Conservation (phyloP, 129 eudicot genomes). For the Daucus carota region DNA sequence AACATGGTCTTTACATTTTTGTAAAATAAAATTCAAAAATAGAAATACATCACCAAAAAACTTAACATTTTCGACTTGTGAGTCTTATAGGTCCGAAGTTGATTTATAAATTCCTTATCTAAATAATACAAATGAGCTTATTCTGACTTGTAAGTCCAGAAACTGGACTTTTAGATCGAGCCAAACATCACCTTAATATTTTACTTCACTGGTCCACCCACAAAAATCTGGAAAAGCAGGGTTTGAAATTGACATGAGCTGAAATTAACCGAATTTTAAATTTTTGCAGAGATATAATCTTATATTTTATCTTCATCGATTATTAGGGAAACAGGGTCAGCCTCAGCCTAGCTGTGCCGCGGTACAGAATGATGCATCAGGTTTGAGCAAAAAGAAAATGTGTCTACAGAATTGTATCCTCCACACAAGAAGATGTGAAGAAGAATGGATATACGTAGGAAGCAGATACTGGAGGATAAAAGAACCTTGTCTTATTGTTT, state of each 20-base stretch:
- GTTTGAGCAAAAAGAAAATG: background rate
- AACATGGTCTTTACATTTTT: too few species aligned
- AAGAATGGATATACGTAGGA: background rate
- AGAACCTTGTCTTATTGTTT: constrained; percentile 18
- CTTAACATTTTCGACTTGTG: too few species aligned
- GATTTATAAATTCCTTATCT: too few species aligned
- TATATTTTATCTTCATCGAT: too few species aligned
- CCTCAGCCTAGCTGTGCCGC: background rate
- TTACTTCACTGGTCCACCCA: background rate
- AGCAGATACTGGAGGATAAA: background rate
- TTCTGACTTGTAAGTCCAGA: too few species aligned
- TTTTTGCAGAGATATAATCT: background rate
- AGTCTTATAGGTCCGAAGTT: too few species aligned
- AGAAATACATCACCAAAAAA: too few species aligned
- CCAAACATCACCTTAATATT: too few species aligned
- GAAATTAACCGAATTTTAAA: too few species aligned
- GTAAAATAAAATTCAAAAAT: too few species aligned
- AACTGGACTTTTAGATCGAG: too few species aligned
- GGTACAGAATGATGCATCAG: background rate
- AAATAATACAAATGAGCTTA: too few species aligned
- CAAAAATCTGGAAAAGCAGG: background rate
- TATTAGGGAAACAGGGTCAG: background rate
- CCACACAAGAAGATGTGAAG: constrained; percentile 6
- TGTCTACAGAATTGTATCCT: background rate
- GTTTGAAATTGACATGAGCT: background rate